Evolutionary conservation across 2,329 filamentous ascomycete species (phyloP).

Genomic region (Harringtonia aguacate): DNA sequence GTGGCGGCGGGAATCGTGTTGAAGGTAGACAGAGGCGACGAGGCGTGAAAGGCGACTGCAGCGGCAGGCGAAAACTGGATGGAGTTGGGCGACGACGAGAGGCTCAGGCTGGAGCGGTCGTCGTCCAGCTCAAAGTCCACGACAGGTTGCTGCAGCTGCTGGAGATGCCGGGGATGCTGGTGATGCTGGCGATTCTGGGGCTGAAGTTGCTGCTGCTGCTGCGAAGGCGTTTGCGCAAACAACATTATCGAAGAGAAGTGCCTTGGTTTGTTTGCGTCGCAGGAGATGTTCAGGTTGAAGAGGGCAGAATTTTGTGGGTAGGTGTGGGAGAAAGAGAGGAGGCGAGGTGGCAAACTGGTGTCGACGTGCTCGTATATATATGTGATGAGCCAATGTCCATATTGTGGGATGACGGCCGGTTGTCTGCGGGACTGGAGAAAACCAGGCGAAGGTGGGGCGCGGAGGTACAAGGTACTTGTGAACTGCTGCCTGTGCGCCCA

Average conservation of each 20-base stretch:
- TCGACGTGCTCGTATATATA: conserved; percentile 2
- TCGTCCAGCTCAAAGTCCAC: conserved; percentile 8
- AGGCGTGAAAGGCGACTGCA: neutral
- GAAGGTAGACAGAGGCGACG: conserved; percentile 20
- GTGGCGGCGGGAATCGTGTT: conserved; percentile 21
- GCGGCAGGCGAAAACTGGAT: conserved; percentile 12
- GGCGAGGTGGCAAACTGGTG: neutral
- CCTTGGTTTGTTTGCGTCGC: too few species aligned
- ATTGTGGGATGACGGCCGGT: conserved; percentile 5
- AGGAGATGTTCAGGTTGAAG: too few species aligned
- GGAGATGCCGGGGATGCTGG: neutral
- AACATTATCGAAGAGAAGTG: conserved; percentile 11
- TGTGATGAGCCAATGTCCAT: neutral
- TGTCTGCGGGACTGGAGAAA: conserved; percentile 1
- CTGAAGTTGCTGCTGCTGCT: conserved; percentile 13
- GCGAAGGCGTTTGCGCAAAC: conserved; percentile 5
- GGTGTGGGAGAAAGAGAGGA: too few species aligned
- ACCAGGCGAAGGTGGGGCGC: neutral
- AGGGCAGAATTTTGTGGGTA: too few species aligned
- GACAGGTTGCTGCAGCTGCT: neutral
- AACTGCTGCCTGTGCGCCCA: neutral
- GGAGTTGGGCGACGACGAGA: conserved; percentile 18
- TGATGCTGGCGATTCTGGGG: conserved; percentile 1
- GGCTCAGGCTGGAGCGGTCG: conserved; percentile 7
- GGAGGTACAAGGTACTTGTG: neutral